A percentile compares a stretch with the other conserved stretches of the same genome.
phyloP scores from a whole-genome alignment of 495 filamentous ascomycete species.

The Trichoderma parareesei region DNA sequence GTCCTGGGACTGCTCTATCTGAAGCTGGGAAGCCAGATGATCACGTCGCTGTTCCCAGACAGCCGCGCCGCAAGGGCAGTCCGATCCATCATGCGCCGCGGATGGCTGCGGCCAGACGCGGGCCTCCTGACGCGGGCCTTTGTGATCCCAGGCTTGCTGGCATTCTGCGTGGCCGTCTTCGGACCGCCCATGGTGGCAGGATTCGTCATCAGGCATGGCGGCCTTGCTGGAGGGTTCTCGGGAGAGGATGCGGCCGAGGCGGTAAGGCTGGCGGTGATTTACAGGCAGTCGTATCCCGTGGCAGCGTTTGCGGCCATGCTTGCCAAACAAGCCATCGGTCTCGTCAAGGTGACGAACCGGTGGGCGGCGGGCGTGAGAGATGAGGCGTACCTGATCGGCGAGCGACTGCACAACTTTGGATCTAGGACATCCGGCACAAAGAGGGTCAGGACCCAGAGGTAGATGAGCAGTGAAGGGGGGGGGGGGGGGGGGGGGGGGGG shows the following conservation, averaged over 20 bases:
- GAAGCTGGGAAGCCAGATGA: conserved; percentile 68
- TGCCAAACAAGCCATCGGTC: conserved; percentile 47
- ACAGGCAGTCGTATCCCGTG: conserved; percentile 65
- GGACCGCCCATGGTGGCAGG: conserved; percentile 39
- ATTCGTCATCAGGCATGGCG: conserved; percentile 10
- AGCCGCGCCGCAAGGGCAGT: conserved; percentile 68
- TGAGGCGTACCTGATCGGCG: conserved; percentile 93
- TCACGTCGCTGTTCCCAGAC: conserved; percentile 45
- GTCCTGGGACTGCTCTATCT: conserved; percentile 88
- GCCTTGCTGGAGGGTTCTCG: conserved; percentile 19
- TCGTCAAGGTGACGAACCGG: conserved; percentile 33
- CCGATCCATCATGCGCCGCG: conserved; percentile 63
- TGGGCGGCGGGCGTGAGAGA: conserved; percentile 70
- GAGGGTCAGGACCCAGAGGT: neutral
- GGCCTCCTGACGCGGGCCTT: conserved; percentile 73
- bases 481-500: neutral
- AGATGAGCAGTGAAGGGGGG: neutral
- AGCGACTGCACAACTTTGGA: conserved; percentile 87
- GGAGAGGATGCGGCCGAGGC: conserved; percentile 20
- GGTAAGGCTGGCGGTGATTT: conserved; percentile 47
- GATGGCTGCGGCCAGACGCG: conserved; percentile 75
- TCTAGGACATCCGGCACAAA: neutral
- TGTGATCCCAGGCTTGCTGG: conserved; percentile 58
- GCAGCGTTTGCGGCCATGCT: conserved; percentile 40
- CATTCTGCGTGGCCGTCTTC: conserved; percentile 50